Percentiles rank a stretch among this genome's conserved stretches.
phyloP scores from a whole-genome alignment of 768 basidiomycete genomes.

The Pulveroboletus sp. region DNA sequence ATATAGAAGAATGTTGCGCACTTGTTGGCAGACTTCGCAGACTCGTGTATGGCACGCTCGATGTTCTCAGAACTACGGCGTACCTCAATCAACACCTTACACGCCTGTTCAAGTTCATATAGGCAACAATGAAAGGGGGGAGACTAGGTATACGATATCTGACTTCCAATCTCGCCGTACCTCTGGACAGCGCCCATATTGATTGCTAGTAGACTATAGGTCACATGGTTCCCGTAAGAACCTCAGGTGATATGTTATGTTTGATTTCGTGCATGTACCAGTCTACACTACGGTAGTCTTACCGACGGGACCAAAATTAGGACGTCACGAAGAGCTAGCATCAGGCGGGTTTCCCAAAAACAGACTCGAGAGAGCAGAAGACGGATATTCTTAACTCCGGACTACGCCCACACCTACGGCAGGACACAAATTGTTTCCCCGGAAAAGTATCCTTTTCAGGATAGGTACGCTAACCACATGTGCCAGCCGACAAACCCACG shows the following conservation, averaged over 20 bases:
- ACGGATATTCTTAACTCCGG: too few relatives aligned
- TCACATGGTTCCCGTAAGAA: too few relatives aligned
- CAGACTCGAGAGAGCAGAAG: too few relatives aligned
- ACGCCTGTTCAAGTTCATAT: conserved; percentile 1
- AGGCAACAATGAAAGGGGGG: conserved; percentile 3
- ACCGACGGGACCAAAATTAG: too few relatives aligned
- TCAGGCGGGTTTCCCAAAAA: too few relatives aligned
- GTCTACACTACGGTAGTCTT: too few relatives aligned
- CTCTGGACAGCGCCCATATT: neutral
- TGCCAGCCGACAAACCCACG: neutral
- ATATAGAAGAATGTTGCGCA: neutral
- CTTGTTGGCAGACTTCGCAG: neutral
- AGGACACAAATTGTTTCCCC: too few relatives aligned
- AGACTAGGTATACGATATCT: conserved; percentile 6
- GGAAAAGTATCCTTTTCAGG: neutral
- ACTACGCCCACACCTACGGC: too few relatives aligned
- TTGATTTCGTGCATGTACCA: too few relatives aligned
- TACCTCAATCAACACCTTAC: neutral
- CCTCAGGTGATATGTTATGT: too few relatives aligned
- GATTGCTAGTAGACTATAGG: neutral
- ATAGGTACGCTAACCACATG: neutral
- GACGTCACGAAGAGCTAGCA: too few relatives aligned
- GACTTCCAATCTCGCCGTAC: conserved; percentile 6
- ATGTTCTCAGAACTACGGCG: neutral
- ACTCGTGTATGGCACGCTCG: neutral